A percentile compares a stretch with the other conserved stretches of the same genome.
phyloP scores from a whole-genome alignment of 2,329 filamentous ascomycete genomes.

The Diatrype stigma region DNA sequence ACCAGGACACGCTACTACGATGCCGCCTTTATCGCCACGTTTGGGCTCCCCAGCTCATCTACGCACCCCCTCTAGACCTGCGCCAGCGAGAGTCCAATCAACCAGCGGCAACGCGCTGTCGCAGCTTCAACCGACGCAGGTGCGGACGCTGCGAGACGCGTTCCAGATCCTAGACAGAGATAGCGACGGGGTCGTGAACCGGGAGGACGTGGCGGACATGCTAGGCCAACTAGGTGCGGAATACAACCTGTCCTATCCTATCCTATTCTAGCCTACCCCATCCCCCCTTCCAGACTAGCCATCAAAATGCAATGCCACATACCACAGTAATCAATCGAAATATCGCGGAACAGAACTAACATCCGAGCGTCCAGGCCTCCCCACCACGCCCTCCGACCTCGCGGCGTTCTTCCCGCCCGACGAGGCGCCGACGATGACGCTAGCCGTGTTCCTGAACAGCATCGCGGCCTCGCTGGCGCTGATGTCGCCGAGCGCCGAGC shows the following conservation, averaged over 20 bases:
- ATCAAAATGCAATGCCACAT: too few species aligned
- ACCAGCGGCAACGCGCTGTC: constrained; percentile 55
- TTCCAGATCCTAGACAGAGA: constrained; percentile 92
- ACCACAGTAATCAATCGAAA: too few species aligned
- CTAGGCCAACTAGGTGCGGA: constrained; percentile 71
- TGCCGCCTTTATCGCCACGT: constrained; percentile 13
- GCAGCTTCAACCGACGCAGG: constrained; percentile 74
- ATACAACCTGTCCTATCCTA: constrained; percentile 1
- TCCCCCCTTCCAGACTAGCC: too few species aligned
- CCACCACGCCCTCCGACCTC: constrained; percentile 66
- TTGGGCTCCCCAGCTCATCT: constrained; percentile 32
- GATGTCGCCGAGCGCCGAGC: constrained; percentile 73
- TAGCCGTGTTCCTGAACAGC: constrained; percentile 81
- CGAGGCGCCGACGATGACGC: constrained; percentile 67
- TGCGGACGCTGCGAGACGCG: constrained; percentile 83
- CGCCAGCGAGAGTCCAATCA: constrained; percentile 31
- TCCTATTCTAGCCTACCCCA: neutral
- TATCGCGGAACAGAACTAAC: too few species aligned
- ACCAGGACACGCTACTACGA: constrained; percentile 10
- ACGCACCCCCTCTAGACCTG: constrained; percentile 25
- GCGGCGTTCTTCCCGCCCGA: constrained; percentile 77
- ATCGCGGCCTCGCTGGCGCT: constrained; percentile 70
- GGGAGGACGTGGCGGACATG: constrained; percentile 83
- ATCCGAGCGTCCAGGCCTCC: constrained; percentile 65
- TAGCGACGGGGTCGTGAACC: constrained; percentile 77